These are phyloP conservation scores for Backusella psychrophila DNA, from an alignment of 192 early-diverging fungal genomes.

Conservation along the genomic window DNA sequence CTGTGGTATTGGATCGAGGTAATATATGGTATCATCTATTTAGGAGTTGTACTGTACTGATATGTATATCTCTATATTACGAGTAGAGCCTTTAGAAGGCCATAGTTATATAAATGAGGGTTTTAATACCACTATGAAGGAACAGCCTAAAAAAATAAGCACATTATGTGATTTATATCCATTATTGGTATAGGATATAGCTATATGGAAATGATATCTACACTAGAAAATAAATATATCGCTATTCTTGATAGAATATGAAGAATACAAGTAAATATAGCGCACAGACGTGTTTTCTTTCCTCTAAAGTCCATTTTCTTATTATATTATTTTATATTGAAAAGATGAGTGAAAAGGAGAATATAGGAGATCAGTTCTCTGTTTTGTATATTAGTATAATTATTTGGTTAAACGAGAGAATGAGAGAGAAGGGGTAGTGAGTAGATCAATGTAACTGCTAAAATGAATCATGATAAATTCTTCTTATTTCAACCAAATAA, in stretches of 20 bases:
- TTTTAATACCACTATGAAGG: background rate
- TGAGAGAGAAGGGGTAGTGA: background rate
- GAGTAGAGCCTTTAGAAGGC: background rate
- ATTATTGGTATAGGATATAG: background rate
- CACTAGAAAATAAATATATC: no score
- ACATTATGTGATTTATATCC: constrained; percentile 16
- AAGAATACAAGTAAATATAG: background rate
- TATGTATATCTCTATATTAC: background rate
- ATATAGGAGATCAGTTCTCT: background rate
- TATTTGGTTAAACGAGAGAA: background rate
- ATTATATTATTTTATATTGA: background rate
- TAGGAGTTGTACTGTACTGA: constrained; percentile 3
- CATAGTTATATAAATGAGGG: background rate
- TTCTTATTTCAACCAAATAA: background rate
- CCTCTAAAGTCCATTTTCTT: background rate
- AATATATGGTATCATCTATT: background rate
- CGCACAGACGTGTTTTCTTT: background rate
- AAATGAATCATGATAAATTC: background rate
- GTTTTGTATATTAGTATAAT: background rate
- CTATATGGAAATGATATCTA: no score
- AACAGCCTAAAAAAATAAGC: background rate
- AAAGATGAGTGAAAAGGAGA: no score
- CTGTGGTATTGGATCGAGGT: constrained; percentile 22
- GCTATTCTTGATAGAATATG: background rate
- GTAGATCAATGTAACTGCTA: background rate